Evolutionary conservation across 2,329 filamentous ascomycete genomes (phyloP).

Genomic region (Bipolaris zeicola): DNA sequence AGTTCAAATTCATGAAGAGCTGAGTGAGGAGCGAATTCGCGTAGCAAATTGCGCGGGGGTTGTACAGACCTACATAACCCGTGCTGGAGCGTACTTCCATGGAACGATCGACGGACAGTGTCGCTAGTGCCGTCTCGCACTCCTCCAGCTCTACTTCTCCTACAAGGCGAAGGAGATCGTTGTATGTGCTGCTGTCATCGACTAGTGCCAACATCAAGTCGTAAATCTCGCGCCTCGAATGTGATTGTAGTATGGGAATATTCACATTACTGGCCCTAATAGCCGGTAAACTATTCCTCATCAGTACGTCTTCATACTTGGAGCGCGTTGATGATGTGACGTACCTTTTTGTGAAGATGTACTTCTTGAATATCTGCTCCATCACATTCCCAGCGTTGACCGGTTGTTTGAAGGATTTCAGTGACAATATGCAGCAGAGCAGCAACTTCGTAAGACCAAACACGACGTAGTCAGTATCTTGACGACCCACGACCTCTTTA

Average conservation of each 20-base stretch:
- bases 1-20: slow-evolving; percentile 91
- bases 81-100: slow-evolving; percentile 74
- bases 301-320: slow-evolving; percentile 2
- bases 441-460: slow-evolving; percentile 51
- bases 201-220: slow-evolving; percentile 42
- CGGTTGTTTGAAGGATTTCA: slow-evolving; percentile 50
- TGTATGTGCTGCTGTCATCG: slow-evolving; percentile 40
- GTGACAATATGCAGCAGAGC: slow-evolving; percentile 43
- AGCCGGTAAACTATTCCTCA: slow-evolving; percentile 3
- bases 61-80: slow-evolving; percentile 87
- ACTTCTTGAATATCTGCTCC: slow-evolving; percentile 43
- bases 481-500: slow-evolving; percentile 43
- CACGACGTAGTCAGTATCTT: slow-evolving; percentile 45
- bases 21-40: slow-evolving; percentile 94
- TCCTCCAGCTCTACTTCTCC: slow-evolving; percentile 26
- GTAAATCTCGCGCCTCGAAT: slow-evolving; percentile 46
- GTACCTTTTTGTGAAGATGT: slow-evolving; percentile 41
- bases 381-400: slow-evolving; percentile 39
- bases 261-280: slow-evolving; percentile 18
- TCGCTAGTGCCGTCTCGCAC: slow-evolving; percentile 65
- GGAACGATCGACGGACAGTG: slow-evolving; percentile 61
- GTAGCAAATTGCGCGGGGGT: slow-evolving; percentile 96
- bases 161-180: slow-evolving; percentile 36
- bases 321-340: background rate
- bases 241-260: slow-evolving; percentile 44